These are phyloP conservation scores for Arabis alpina DNA, from an alignment of 345 rosid species.

Conservation along the genomic window DNA sequence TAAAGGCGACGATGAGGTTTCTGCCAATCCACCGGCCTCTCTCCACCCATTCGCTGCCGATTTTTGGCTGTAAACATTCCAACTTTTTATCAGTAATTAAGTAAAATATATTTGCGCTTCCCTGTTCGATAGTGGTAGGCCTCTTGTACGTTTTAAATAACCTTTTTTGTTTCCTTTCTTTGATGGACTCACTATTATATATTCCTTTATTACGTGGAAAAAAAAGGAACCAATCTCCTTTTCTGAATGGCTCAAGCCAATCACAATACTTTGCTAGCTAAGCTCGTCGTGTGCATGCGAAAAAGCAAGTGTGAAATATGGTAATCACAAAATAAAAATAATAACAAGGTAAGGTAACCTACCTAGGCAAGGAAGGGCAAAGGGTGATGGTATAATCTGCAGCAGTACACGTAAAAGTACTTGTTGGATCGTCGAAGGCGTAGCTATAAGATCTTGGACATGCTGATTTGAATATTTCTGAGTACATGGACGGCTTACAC, in stretches of 20 bases:
- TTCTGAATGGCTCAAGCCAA: slow-evolving; percentile 36
- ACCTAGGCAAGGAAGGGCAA: slow-evolving; percentile 74
- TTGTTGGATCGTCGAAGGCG: slow-evolving; percentile 72
- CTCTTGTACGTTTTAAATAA: slow-evolving; percentile 6
- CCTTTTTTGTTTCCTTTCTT: slow-evolving; percentile 23
- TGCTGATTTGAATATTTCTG: slow-evolving; percentile 63
- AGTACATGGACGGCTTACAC: slow-evolving; percentile 68
- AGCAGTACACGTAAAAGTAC: slow-evolving; percentile 74
- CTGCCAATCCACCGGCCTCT: slow-evolving; percentile 38
- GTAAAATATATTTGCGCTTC: not conserved
- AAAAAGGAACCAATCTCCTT: slow-evolving; percentile 25
- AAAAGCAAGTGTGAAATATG: slow-evolving; percentile 8
- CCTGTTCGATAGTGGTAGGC: slow-evolving; percentile 35
- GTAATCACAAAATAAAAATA: not conserved
- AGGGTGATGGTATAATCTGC: slow-evolving; percentile 70
- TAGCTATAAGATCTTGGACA: slow-evolving; percentile 82
- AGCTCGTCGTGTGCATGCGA: slow-evolving; percentile 42
- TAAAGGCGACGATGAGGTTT: slow-evolving; percentile 43
- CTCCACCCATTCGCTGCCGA: slow-evolving; percentile 54
- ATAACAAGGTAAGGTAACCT: slow-evolving; percentile 21
- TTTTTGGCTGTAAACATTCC: slow-evolving; percentile 53
- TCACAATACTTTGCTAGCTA: slow-evolving; percentile 44
- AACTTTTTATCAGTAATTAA: slow-evolving; percentile 23
- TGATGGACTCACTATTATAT: slow-evolving; percentile 37
- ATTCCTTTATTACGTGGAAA: slow-evolving; percentile 45